Evolutionary conservation across 2,329 filamentous ascomycete species (phyloP).

Genomic region (Ceratocystis variospora): DNA sequence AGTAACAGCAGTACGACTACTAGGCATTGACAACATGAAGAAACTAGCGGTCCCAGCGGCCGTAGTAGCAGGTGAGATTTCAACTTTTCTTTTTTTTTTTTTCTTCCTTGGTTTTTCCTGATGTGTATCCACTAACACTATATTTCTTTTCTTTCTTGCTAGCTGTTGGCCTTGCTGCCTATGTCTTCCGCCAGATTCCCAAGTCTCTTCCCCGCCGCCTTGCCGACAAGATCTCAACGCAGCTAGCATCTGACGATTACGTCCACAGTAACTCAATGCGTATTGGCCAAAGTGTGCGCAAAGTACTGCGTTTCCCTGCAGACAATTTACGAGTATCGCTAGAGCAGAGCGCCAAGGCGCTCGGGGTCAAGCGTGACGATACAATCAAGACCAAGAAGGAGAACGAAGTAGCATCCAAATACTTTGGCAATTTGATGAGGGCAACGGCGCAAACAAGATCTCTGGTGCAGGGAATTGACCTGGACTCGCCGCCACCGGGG

Average conservation of each 20-base stretch:
- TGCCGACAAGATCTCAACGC: conserved; percentile 67
- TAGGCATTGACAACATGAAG: conserved; percentile 69
- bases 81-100: background rate
- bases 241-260: conserved; percentile 75
- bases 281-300: conserved; percentile 73
- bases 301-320: conserved; percentile 75
- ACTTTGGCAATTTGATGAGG: conserved; percentile 74
- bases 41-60: conserved; percentile 69
- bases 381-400: conserved; percentile 69
- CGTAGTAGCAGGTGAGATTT: conserved; percentile 57
- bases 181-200: conserved; percentile 76
- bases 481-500: conserved; percentile 38
- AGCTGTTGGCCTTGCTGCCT: conserved; percentile 65
- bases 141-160: conserved; percentile 25
- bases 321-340: conserved; percentile 74
- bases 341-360: conserved; percentile 71
- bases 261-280: conserved; percentile 76
- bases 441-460: conserved; percentile 42
- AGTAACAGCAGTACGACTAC: conserved; percentile 62
- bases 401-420: conserved; percentile 76
- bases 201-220: conserved; percentile 76
- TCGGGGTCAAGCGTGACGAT: conserved; percentile 65
- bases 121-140: conserved; percentile 17
- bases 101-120: background rate
- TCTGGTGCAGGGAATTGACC: conserved; percentile 39